These are phyloP conservation scores for Aspergillus pseudotamarii DNA, from an alignment of 2,329 filamentous ascomycete species.

Conservation along the genomic window DNA sequence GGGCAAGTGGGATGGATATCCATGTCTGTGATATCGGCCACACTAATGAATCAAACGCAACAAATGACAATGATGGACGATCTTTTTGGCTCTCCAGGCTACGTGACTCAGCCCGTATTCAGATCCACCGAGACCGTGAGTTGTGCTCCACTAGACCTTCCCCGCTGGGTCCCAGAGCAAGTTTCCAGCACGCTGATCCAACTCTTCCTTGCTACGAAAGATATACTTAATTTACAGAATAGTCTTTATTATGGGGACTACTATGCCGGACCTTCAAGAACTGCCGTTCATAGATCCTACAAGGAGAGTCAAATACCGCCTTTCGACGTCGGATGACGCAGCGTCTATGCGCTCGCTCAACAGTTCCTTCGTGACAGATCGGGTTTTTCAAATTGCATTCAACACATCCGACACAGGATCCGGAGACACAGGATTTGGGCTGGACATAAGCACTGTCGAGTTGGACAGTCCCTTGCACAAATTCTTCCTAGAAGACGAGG, in stretches of 20 bases:
- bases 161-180: too few species aligned
- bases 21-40: too few species aligned
- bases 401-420: background rate
- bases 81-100: too few species aligned
- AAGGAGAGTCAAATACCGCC: background rate
- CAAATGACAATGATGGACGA: too few species aligned
- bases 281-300: background rate
- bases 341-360: background rate
- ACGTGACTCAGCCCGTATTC: background rate
- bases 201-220: background rate
- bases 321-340: background rate
- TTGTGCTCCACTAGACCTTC: background rate
- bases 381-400: background rate
- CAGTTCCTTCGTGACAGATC: background rate
- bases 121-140: background rate
- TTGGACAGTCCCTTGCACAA: background rate
- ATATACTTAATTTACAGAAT: background rate
- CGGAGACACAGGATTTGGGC: background rate
- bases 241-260: background rate
- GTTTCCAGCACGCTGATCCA: background rate
- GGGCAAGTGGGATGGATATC: too few species aligned
- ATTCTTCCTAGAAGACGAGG: background rate
- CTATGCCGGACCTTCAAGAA: fast-evolving
- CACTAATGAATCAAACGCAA: too few species aligned
- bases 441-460: background rate